Base-by-base conservation (phyloP, 2,329 filamentous ascomycete species). In the Eutypella sp. region DNA sequence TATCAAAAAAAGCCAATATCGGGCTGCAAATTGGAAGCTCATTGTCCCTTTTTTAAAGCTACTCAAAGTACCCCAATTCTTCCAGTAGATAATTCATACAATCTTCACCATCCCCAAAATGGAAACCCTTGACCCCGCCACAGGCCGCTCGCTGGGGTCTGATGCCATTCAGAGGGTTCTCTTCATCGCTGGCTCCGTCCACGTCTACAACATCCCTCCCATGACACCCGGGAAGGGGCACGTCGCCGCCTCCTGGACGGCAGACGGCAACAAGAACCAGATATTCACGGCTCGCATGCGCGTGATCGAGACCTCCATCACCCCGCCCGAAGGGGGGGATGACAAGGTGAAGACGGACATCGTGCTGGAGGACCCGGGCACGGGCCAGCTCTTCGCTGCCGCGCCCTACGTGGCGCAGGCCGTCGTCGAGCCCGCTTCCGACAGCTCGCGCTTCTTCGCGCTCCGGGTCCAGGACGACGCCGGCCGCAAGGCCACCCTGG, bases 141-240 rank as follows among this genome's bases (percentile, higher is more conserved):
- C 87, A 19, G 84, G 84, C 57, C 71, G 70, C 27, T 67, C 82
- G 53, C 77, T 89, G 55, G 84, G 87, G 46, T 64, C 80, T 43
- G 86, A 88, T 62, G 85, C 89, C 57, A 92, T 95, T 68, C 87
- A 93, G 68, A 84, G 89, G 64, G 75, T 93, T 63, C 84, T 95
- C 65, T 91, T 89, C 77, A 72, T 90, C 64, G 80, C 84, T 52
- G 72, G 76, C 58, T 73, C 77, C 53, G 85, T 93, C 53, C 88
- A 95, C 72, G 79, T 95, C 73, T 96, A 95, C 76, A 82, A 85
- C 61, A 90, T 95, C 64, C 89, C 89, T 16, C 89, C 89, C 20
- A 74, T 90, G 47, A 76, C 84, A 38, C 85, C 84, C 16, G 89
- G 82, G 57, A 85, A 86, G 64, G 89, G 89, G 65, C 87, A 95